Base-by-base conservation (phyloP, 495 filamentous ascomycete species). In the Cryomyces antarcticus region DNA sequence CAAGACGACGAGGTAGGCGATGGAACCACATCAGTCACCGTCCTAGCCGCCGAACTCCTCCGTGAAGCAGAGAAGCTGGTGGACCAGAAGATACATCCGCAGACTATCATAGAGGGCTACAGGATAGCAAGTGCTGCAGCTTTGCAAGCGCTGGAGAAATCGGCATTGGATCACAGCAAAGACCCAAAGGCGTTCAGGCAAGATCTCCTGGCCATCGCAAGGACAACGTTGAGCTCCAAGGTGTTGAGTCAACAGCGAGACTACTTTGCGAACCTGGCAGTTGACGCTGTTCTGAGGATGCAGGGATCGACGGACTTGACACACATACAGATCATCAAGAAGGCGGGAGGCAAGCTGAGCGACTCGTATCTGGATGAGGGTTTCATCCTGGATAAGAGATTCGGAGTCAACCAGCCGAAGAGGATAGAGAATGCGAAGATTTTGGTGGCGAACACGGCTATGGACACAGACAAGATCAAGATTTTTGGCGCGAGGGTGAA, bases 381-480 rank as follows among this genome's bases (percentile, higher is more conserved):
- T 5, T 97, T 97, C 66, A 96, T 97, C 53, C 69, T 97, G 17
- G 89, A 97, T 66, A 97, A 97, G 73, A 84, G 80, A 66, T 93
- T 97, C 48, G 89, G 89, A 48, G 86, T 96, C 47, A 97, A 97
- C 69, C 89, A 97, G 60, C 87, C 89, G 24, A 96, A 96, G 68
- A 71, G 83, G 38, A 67, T 97, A 51, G 89, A 96, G 63, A 96
- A 96, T 57, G 89, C 86, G 41, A 96, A 95, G 70, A 96, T 97
- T 47, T 63, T 97, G 12, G 80, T 96, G 28, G 89, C 89, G 43
- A 97, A 97, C 62, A 97, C 89, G 49, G 79, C 88, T 5, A 97
- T 97, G 89, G 89, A 97, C 60, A 96, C 89, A 28, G 89, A 97
- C 63, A 97, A 97, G 71, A 82, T 97, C 64, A 97, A 97, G 73